Conservation (phyloP, 83 land plant species). For the Diphasiastrum complanatum region DNA sequence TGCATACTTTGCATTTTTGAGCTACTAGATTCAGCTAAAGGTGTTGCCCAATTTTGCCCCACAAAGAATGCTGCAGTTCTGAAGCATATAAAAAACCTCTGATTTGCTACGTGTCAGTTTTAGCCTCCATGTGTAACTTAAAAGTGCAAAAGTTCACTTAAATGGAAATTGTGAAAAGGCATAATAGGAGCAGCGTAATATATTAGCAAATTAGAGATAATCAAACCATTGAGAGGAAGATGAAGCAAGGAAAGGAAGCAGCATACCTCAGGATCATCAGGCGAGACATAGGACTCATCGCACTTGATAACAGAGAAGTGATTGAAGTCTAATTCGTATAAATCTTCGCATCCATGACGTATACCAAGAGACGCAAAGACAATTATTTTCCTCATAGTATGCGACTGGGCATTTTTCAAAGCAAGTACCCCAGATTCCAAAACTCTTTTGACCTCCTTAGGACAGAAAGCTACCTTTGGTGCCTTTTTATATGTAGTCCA, state of each 20-base stretch:
- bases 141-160: too few species aligned
- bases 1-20: too few species aligned
- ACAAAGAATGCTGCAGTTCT: too few species aligned
- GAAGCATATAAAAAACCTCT: too few species aligned
- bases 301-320: constrained; percentile 32
- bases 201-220: background rate
- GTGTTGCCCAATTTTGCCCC: too few species aligned
- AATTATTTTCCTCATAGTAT: constrained; percentile 43
- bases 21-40: too few species aligned
- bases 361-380: constrained; percentile 45
- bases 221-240: background rate
- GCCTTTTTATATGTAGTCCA: constrained; percentile 24
- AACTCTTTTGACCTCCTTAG: constrained; percentile 40
- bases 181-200: background rate
- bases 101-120: too few species aligned
- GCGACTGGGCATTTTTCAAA: constrained; percentile 47
- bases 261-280: constrained; percentile 45
- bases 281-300: constrained; percentile 42
- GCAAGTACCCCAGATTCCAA: constrained; percentile 38
- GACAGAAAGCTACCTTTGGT: constrained; percentile 44
- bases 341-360: constrained; percentile 53
- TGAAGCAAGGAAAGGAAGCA: background rate
- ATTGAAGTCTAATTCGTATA: constrained; percentile 46
- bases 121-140: too few species aligned
- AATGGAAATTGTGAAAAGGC: background rate